These are phyloP conservation scores for Myochromella boudieri DNA, from an alignment of 768 basidiomycete genomes.

Conservation along the genomic window DNA sequence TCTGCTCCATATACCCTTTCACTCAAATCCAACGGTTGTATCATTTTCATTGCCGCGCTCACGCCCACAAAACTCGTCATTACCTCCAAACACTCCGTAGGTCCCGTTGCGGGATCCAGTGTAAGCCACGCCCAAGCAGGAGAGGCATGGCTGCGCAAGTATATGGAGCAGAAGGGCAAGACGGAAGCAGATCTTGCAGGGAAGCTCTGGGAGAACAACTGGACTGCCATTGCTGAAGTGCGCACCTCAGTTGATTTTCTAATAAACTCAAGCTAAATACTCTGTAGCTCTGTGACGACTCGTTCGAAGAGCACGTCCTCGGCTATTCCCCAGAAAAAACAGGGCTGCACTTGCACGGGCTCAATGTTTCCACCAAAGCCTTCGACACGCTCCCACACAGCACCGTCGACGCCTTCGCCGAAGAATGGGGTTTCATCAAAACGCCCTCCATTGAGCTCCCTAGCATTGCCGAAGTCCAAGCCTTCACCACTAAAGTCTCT, in stretches of 20 bases:
- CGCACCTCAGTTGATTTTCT: slow-evolving; percentile 14
- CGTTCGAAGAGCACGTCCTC: slow-evolving; percentile 96
- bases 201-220: slow-evolving; percentile 74
- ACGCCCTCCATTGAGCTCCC: slow-evolving; percentile 62
- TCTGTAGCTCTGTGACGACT: slow-evolving; percentile 91
- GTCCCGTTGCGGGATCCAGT: slow-evolving; percentile 40
- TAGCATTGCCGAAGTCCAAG: slow-evolving; percentile 63
- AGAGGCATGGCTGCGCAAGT: slow-evolving; percentile 76
- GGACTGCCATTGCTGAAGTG: slow-evolving; percentile 93
- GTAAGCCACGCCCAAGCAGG: slow-evolving; percentile 82
- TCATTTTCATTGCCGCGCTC: slow-evolving; percentile 91
- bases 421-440: slow-evolving; percentile 88
- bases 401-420: slow-evolving; percentile 76
- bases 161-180: slow-evolving; percentile 59
- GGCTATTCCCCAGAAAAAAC: slow-evolving; percentile 78
- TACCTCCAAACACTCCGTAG: slow-evolving; percentile 92
- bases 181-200: slow-evolving; percentile 75
- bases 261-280: neutral
- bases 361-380: slow-evolving; percentile 66
- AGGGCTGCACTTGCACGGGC: slow-evolving; percentile 90
- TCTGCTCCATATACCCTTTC: slow-evolving; percentile 81
- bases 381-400: slow-evolving; percentile 73
- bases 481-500: slow-evolving; percentile 70
- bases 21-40: slow-evolving; percentile 94
- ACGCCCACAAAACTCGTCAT: slow-evolving; percentile 73